phyloP scores from a whole-genome alignment of 2,329 filamentous ascomycete species.

The Aspergillus aculeatus region DNA sequence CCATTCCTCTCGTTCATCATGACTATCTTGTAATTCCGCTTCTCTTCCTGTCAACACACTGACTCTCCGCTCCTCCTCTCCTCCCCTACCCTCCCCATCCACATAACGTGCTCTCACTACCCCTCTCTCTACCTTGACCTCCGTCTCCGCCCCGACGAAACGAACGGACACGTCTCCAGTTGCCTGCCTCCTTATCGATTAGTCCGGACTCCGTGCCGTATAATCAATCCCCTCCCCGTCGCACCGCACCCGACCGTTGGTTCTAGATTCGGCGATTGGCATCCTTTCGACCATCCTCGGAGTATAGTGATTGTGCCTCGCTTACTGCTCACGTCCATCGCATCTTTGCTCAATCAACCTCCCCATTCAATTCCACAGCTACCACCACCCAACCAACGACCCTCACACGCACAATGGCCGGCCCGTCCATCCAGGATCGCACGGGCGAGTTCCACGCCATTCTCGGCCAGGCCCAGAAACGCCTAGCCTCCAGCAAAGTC shows the following conservation, averaged over 20 bases:
- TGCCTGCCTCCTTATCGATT: conserved; percentile 38
- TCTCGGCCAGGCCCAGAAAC: conserved; percentile 78
- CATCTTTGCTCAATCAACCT: background rate
- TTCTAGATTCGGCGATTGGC: background rate
- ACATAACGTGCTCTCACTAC: background rate
- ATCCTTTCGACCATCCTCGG: background rate
- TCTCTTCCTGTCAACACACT: background rate
- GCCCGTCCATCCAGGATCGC: conserved; percentile 85
- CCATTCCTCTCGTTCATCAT: background rate
- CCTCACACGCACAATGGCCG: conserved; percentile 47
- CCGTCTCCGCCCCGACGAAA: background rate
- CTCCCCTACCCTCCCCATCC: background rate
- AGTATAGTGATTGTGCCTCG: background rate
- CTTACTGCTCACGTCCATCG: background rate
- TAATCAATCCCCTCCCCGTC: background rate
- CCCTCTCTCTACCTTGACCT: background rate
- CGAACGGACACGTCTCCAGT: conserved; percentile 26
- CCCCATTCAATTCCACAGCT: background rate
- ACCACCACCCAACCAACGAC: background rate
- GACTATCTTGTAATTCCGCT: background rate
- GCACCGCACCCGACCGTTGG: conserved; percentile 3
- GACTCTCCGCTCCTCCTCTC: no score
- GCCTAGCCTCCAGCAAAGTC: conserved; percentile 72
- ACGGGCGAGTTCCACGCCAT: conserved; percentile 94
- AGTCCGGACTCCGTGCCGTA: conserved; percentile 13